These are phyloP conservation scores for Phytopythium ostracodes DNA, from an alignment of 352 stramenopile species.

Conservation along the genomic window DNA sequence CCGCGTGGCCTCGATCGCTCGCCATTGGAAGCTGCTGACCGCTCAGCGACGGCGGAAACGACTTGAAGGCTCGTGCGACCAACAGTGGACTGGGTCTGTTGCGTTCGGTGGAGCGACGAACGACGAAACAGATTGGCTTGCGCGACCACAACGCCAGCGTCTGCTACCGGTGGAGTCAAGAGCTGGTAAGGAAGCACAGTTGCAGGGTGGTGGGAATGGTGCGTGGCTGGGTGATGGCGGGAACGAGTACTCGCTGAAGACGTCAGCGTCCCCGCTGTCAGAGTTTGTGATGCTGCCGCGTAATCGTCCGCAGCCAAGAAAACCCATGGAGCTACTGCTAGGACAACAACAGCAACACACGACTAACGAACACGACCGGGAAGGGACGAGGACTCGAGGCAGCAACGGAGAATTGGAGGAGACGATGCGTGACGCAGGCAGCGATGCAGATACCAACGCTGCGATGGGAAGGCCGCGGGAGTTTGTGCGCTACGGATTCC, in stretches of 20 bases:
- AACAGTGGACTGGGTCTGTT: neutral
- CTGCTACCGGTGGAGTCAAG: neutral
- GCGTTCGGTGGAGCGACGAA: neutral
- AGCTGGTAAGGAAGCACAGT: neutral
- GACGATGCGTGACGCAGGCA: neutral
- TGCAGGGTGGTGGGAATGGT: neutral
- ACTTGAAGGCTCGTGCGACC: neutral
- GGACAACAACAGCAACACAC: slow-evolving; percentile 8
- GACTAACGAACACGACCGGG: neutral
- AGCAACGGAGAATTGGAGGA: neutral
- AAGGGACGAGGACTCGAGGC: neutral
- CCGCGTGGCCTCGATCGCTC: slow-evolving; percentile 25
- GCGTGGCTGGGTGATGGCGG: neutral
- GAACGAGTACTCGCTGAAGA: neutral
- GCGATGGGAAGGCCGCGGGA: slow-evolving; percentile 7
- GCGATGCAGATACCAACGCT: neutral
- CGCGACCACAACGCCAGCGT: neutral
- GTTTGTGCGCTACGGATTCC: slow-evolving; percentile 22
- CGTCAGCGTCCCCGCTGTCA: slow-evolving; percentile 13
- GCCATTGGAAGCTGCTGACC: slow-evolving; percentile 25
- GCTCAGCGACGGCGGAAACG: slow-evolving; percentile 13
- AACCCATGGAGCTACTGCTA: slow-evolving; percentile 27
- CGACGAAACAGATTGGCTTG: slow-evolving; percentile 7
- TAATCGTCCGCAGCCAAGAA: slow-evolving; percentile 31
- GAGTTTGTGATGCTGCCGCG: slow-evolving; percentile 32